Conservation (phyloP, 352 stramenopile genomes). For the Phytophthora pini region DNA sequence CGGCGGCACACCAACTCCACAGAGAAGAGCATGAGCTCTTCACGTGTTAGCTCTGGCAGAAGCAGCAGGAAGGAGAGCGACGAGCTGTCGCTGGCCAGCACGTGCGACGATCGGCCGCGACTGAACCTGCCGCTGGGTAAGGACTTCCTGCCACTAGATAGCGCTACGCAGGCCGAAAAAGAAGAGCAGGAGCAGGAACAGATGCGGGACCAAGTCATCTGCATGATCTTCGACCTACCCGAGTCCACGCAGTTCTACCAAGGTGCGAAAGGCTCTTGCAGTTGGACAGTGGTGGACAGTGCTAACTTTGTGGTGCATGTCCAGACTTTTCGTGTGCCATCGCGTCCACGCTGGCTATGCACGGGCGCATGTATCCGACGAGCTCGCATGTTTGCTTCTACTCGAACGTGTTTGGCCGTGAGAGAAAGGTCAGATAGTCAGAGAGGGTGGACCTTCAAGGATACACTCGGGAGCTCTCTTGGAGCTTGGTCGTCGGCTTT, state of each 20-base stretch:
- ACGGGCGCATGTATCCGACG: constrained; percentile 90
- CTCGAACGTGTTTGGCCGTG: constrained; percentile 87
- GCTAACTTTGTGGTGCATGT: constrained; percentile 20
- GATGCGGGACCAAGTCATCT: constrained; percentile 84
- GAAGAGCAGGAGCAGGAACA: constrained; percentile 51
- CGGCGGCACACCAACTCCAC: constrained; percentile 28
- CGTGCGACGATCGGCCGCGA: constrained; percentile 22
- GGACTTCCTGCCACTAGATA: constrained; percentile 54
- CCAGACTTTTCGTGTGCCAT: constrained; percentile 88
- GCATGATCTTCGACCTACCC: constrained; percentile 87
- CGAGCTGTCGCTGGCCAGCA: constrained; percentile 31
- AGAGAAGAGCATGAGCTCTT: constrained; percentile 33
- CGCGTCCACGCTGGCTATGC: constrained; percentile 80
- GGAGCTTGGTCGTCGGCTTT: constrained; percentile 25
- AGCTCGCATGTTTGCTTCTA: constrained; percentile 87
- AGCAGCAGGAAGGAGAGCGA: constrained; percentile 38
- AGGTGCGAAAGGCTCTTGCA: constrained; percentile 43
- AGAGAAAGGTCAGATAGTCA: constrained; percentile 70
- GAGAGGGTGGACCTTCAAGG: constrained; percentile 33
- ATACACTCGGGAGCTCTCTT: constrained; percentile 35
- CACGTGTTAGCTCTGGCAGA: constrained; percentile 3
- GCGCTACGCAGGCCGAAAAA: constrained; percentile 23
- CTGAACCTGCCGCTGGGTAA: constrained; percentile 53
- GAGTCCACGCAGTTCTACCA: constrained; percentile 77
- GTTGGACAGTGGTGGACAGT: constrained; percentile 18